These are phyloP conservation scores for Rutidosis leptorrhynchoides DNA, from an alignment of 129 eudicot genomes.

Conservation along the genomic window DNA sequence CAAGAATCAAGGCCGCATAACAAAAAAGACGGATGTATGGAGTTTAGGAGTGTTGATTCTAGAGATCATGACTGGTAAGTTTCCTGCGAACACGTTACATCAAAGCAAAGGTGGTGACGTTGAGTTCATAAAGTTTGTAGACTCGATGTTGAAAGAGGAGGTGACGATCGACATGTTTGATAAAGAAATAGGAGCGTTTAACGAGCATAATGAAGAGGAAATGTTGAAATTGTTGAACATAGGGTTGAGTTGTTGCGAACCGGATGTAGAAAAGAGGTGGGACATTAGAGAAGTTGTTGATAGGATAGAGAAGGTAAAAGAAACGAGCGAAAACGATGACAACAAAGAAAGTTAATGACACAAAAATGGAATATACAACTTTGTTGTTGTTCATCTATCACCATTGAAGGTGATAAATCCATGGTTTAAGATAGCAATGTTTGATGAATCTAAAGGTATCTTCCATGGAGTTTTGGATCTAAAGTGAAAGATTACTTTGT, in stretches of 20 bases:
- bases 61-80: conserved; percentile 67
- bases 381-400: conserved; percentile 7
- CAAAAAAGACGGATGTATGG: conserved; percentile 68
- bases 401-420: conserved; percentile 3
- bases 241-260: conserved; percentile 66
- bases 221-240: conserved; percentile 65
- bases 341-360: neutral
- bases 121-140: conserved; percentile 52
- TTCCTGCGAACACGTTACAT: conserved; percentile 51
- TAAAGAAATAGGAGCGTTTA: conserved; percentile 45
- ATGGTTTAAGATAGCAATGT: neutral
- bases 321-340: conserved; percentile 41
- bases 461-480: conserved; percentile 8
- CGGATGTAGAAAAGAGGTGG: conserved; percentile 64
- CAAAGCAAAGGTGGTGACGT: conserved; percentile 53
- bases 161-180: conserved; percentile 50
- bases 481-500: neutral
- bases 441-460: conserved; percentile 12
- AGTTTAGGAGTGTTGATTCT: conserved; percentile 72
- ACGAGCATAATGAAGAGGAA: conserved; percentile 38
- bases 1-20: conserved; percentile 38
- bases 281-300: conserved; percentile 62
- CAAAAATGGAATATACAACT: neutral
- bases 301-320: conserved; percentile 63
- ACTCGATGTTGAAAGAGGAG: conserved; percentile 38